These are phyloP conservation scores for Neofusicoccum cordaticola DNA, from an alignment of 2,329 filamentous ascomycete genomes.

Conservation along the genomic window DNA sequence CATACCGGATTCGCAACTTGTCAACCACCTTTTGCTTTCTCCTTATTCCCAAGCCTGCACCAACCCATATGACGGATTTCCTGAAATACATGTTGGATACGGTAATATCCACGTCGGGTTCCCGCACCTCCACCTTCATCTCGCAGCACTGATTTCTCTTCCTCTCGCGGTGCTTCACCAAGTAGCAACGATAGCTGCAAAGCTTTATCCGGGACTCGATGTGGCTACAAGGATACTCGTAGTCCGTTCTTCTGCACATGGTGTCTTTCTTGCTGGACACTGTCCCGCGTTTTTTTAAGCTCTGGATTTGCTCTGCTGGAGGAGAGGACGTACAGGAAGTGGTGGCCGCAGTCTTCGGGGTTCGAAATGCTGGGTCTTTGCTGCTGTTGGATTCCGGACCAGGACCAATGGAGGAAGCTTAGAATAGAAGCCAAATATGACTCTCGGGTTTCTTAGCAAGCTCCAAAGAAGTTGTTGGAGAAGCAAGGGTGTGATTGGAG, in stretches of 20 bases:
- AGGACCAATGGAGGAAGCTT: no score
- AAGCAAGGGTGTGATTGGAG: not conserved
- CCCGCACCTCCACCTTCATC: not conserved
- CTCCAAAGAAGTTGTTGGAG: not conserved
- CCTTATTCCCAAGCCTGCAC: not conserved
- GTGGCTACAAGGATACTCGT: constrained; percentile 12
- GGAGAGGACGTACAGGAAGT: not conserved
- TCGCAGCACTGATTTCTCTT: not conserved
- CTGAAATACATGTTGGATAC: not conserved
- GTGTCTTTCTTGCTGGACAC: not conserved
- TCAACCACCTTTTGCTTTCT: constrained; percentile 2
- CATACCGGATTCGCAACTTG: not conserved
- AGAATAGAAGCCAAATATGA: no score
- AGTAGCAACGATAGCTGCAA: constrained; percentile 14
- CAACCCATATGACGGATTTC: not conserved
- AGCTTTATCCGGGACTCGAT: constrained; percentile 12
- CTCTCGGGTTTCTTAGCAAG: no score
- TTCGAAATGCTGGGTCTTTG: no score
- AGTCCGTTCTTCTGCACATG: constrained; percentile 17
- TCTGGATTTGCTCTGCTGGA: not conserved
- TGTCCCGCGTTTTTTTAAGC: not conserved
- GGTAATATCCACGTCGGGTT: not conserved
- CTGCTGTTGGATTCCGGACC: no score
- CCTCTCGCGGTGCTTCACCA: not conserved
- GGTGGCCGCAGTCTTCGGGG: not conserved